A percentile compares a stretch with the other conserved stretches of the same genome.
phyloP scores from a whole-genome alignment of 768 basidiomycete species.

The Pseudohyphozyma bogoriensis region DNA sequence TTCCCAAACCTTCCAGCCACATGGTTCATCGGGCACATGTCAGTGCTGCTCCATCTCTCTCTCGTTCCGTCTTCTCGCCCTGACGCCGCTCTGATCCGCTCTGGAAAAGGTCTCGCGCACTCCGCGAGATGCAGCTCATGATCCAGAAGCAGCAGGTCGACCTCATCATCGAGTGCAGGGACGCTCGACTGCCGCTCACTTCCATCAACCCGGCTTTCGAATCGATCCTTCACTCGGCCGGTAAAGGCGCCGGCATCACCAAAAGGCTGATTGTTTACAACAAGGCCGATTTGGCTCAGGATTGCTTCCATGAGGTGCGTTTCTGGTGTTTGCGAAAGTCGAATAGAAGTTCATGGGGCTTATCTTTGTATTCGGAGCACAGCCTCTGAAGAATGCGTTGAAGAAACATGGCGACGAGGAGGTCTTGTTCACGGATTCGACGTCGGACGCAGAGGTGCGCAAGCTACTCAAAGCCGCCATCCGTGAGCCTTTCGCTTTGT shows the following conservation, averaged over 20 bases:
- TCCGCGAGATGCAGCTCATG: constrained; percentile 31
- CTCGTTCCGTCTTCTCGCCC: not conserved
- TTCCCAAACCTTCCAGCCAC: constrained; percentile 20
- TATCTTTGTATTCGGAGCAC: not conserved
- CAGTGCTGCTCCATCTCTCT: not conserved
- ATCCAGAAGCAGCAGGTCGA: constrained; percentile 53
- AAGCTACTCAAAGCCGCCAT: constrained; percentile 38
- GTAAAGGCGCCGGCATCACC: constrained; percentile 44
- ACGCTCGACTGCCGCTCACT: constrained; percentile 83
- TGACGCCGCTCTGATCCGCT: not conserved
- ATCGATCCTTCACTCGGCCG: constrained; percentile 40
- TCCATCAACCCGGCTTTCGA: constrained; percentile 87
- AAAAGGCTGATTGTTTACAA: constrained; percentile 85
- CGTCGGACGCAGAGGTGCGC: constrained; percentile 37
- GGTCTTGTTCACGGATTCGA: constrained; percentile 41
- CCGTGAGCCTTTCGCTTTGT: constrained; percentile 32
- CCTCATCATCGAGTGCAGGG: constrained; percentile 87
- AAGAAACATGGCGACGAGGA: constrained; percentile 36
- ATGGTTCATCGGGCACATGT: constrained; percentile 25
- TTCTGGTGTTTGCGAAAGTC: not conserved
- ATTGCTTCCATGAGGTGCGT: constrained; percentile 74
- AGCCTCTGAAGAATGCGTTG: constrained; percentile 41
- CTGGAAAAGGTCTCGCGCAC: constrained; percentile 29
- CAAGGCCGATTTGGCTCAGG: constrained; percentile 82
- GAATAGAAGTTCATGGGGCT: not conserved